Evolutionary conservation across 1,284 basidiomycete genomes (phyloP), one percentile per base, ranked within the genome.

Genomic region (Takashimella tepidaria): DNA sequence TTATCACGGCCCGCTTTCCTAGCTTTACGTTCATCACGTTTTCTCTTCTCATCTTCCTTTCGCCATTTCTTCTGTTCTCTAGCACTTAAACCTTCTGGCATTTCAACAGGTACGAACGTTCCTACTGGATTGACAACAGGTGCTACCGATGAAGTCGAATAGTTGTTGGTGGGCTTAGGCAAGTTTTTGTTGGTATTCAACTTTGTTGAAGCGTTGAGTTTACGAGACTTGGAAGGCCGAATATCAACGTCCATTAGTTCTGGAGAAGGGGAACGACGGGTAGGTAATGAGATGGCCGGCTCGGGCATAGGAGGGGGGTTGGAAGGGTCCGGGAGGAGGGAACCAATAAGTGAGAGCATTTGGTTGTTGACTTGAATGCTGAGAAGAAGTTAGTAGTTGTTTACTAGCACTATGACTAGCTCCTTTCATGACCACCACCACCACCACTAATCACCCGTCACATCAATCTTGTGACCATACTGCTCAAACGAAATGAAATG

Each of bases 361-460:
- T 95, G 86, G 68, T 98, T 96, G 41, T 92, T 89, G 47, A 97
- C 84, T 6, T 89, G 95, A 57, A 97, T 73, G 25, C 92, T 96
- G 71, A n/a, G 22, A 20, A 3, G 57, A 49, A 13, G 41, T 37
- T 37, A 37, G 31, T 37, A 8, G 16, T 8, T 16, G 31, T n/a
- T n/a, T n/a, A n/a, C n/a, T n/a, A n/a, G n/a, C n/a, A n/a, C n/a
- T n/a, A n/a, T n/a, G n/a, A n/a, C n/a, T n/a, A n/a, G n/a, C n/a
- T n/a, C n/a, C n/a, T n/a, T n/a, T 25, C 40, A 49, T 13, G 37
- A 11, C 19, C 23, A 12, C 20, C 23, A 43, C 26, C 46, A 47
- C 26, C 47, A 26, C 48, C 12, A 50, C 40, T 44, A 16, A 20
- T 42, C 22, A 20, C 23, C 24, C n/a, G 44, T 41, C 24, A 57